Evolutionary conservation across 2,329 filamentous ascomycete species (phyloP).

Genomic region (Mycosphaerelloides madeirae): DNA sequence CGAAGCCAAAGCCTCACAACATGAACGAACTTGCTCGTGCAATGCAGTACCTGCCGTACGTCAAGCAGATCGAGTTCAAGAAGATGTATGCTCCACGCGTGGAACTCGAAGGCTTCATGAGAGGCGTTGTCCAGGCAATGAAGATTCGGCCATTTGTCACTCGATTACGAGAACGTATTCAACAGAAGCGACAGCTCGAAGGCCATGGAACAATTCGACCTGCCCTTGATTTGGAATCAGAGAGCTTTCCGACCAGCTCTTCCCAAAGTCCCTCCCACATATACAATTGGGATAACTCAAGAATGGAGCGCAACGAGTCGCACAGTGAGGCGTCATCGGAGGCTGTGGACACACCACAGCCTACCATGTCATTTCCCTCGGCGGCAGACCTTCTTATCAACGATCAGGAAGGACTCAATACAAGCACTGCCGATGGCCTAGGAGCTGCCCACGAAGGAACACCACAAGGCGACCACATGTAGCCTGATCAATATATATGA

Average conservation of each 20-base stretch:
- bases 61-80: slow-evolving; percentile 7
- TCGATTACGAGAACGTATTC: slow-evolving; percentile 1
- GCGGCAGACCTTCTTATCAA: too few species aligned
- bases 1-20: slow-evolving; percentile 3
- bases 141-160: slow-evolving; percentile 5
- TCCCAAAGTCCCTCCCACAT: neutral
- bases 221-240: too few species aligned
- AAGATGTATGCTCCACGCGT: slow-evolving; percentile 6
- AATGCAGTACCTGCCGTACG: slow-evolving; percentile 10
- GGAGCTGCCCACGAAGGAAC: too few species aligned
- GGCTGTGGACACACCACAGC: neutral
- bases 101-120: slow-evolving; percentile 9
- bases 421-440: too few species aligned
- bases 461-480: too few species aligned
- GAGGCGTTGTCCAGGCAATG: slow-evolving; percentile 3
- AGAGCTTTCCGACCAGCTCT: too few species aligned
- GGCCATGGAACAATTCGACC: too few species aligned
- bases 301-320: neutral
- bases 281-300: slow-evolving; percentile 1
- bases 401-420: too few species aligned
- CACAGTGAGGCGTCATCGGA: slow-evolving; percentile 1
- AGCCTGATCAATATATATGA: too few species aligned
- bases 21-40: slow-evolving; percentile 10
- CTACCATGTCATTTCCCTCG: too few species aligned
- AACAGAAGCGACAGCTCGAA: neutral